Evolutionary conservation across 441 rosid genomes (phyloP).

Genomic region (Capsella rubella): DNA sequence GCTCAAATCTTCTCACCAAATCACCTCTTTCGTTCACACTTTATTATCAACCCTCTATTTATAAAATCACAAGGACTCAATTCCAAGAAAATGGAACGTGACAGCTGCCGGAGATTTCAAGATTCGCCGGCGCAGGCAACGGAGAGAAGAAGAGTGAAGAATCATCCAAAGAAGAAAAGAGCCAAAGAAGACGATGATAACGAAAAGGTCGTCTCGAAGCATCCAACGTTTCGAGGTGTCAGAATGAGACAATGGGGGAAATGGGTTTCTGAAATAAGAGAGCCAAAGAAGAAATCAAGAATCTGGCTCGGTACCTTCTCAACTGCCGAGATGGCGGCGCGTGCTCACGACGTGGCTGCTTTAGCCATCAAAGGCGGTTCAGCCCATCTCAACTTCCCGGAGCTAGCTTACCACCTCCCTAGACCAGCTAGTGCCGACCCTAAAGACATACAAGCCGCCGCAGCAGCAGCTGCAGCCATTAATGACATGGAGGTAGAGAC

Average conservation of each 20-base stretch:
- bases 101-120: slow-evolving; percentile 18
- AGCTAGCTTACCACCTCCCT: slow-evolving; percentile 56
- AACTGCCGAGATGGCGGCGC: slow-evolving; percentile 77
- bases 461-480: slow-evolving; percentile 53
- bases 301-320: slow-evolving; percentile 75
- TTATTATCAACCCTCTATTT: neutral
- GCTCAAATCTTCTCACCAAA: slow-evolving; percentile 9
- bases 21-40: slow-evolving; percentile 4
- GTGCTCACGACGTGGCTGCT: slow-evolving; percentile 79
- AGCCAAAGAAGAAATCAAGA: slow-evolving; percentile 73
- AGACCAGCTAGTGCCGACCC: slow-evolving; percentile 61
- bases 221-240: slow-evolving; percentile 62
- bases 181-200: slow-evolving; percentile 30
- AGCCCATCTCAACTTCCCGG: slow-evolving; percentile 72
- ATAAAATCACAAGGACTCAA: neutral
- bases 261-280: slow-evolving; percentile 76
- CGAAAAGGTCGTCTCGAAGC: slow-evolving; percentile 35
- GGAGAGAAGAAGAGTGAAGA: slow-evolving; percentile 19
- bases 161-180: slow-evolving; percentile 37
- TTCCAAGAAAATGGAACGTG: slow-evolving; percentile 21
- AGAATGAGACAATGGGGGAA: slow-evolving; percentile 79
- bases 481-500: slow-evolving; percentile 37
- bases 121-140: slow-evolving; percentile 15
- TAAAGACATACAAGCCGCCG: slow-evolving; percentile 73
- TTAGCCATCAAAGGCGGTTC: slow-evolving; percentile 67